Evolutionary conservation across 495 filamentous ascomycete species (phyloP), one percentile per base, ranked within the genome.

Genomic region (Lasiosphaeria miniovina): DNA sequence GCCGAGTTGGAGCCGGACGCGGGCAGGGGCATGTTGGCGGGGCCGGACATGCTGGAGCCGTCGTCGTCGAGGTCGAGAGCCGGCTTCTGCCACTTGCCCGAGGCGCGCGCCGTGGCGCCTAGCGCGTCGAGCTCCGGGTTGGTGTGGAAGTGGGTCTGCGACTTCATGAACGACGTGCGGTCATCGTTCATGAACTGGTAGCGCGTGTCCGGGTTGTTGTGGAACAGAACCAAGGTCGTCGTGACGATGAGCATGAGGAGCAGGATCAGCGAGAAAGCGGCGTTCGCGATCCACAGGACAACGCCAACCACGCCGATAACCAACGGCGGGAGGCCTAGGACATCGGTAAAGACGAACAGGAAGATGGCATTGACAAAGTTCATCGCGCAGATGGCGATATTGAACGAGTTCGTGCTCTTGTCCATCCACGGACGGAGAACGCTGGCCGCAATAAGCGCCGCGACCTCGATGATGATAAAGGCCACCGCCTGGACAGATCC

Each of bases 111-210:
- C 9, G 94, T 97, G 50, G 88, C 91, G 61, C 90, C 95, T 36
- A 98, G 80, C 7, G 94, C 94, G 74, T 98, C 93, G 58, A 98
- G 80, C 70, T 98, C 94, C 3, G 89, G 94, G 31, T 76, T 78
- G 15, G 76, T 74, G 38, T 82, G 90, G 57, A 98, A 80, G 65
- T 92, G 85, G n/a, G 89, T 88, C 64, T 95, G 88, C 4, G 93
- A 97, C 80, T 98, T 98, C 86, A 97, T 97, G 76, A 98, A 97
- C 3, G 93, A 96, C 49, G 90, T 90, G 60, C 94, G 88, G 76
- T 98, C 94, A 69, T 98, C 94, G 54, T 88, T 86, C 91, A 98
- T 97, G 57, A 90, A 90, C 73, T 97, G 92, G 75, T 98, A 98
- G 38, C 94, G 89, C 32, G 87, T 89, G 72, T 98, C 94, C 15